Base-by-base conservation (phyloP, 345 rosid genomes). In the Odontarrhena argentea region DNA sequence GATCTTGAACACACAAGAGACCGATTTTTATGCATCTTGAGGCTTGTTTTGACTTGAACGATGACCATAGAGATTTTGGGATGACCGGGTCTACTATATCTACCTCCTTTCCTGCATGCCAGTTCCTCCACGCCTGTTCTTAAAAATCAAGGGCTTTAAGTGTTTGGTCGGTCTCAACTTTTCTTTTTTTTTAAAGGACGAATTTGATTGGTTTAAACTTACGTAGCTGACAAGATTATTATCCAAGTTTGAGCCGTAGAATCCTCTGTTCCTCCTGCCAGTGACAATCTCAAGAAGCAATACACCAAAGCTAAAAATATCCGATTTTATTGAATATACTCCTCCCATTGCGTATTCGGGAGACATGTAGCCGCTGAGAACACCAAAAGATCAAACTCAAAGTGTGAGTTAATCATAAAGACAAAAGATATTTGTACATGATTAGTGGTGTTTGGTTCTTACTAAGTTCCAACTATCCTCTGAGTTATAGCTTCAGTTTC, bases 251-350 rank as follows among this genome's bases (percentile, higher is more conserved):
- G 77, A 65, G 50, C 75, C 70, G 72, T 36, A 67, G 59, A 85
- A 82, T 41, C 77, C 52, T 43, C 67, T 82, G 67, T 83, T 91
- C 62, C 63, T 85, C 65, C 81, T 85, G 60, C 89, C 89, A 54
- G 86, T 81, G 68, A 88, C 73, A 65, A 91, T 64, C 85, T 91
- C 97, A 36, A 91, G 61, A 46, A 91, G 80, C 79, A 91, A 41
- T 53, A 91, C 97, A 12, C 97, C 96, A 1, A 88, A 91, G 87
- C 97, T 91, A 52, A 82, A 91, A 43, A 88, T 86, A 47, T 91
- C 96, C 9, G 88, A 92, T 75, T 86, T 86, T 62, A 71, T 80
- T 0, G 97, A 85, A 61, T 86, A 70, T 64, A 65, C 76, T 34
- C 96, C 93, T 2, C 83, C 81, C 96, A 84, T 86, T 58, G 83